Base-by-base conservation (phyloP, 108 stramenopile species). In the Asterionellopsis glacialis region DNA sequence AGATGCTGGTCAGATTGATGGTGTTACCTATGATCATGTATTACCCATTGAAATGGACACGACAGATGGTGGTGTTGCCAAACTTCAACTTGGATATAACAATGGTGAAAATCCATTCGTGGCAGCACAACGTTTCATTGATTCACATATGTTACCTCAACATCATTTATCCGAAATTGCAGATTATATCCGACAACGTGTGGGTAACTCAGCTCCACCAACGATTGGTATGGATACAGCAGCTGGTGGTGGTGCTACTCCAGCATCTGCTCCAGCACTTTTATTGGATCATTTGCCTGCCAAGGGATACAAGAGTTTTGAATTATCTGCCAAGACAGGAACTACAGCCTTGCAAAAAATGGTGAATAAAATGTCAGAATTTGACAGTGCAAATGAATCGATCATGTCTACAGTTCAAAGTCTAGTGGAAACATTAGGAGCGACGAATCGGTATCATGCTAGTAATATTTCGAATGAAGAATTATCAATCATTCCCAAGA, bases 71-170 rank as follows among this genome's bases (percentile, higher is more conserved):
- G 88, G 85, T 15, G 90, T 96, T 0, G 76, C 71, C 27, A 95
- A 75, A 27, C 62, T 96, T 22, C 73, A 88, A 53, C 88, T 98
- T 55, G 97, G 95, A 11, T 96, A 98, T 75, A 98, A 98, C 70
- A 94, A 85, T 73, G 96, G 95, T 9, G 95, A 98, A 59, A 98
- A 98, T 85, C 94, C 94, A 7, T 98, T 96, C 62, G 88, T 93
- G 9, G 85, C 88, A 10, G 96, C 97, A 19, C 97, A 98, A 63
- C 57, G 76, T 25, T 98, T 98, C 73, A 96, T 98, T 69, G 97
- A 98, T 78, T 77, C 75, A 42, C 72, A 98, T 72, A 59, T 84
- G 75, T 61, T 98, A 40, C 85, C 90, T 45, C 97, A 98, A 77
- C 55, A 83, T 56, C 81, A 96, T 70, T 74, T 96, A 63, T 45